A percentile compares a stretch with the other conserved stretches of the same genome.
These are phyloP conservation scores for Parastagonospora avenae DNA, from an alignment of 2,329 filamentous ascomycete genomes.

Conservation along the genomic window DNA sequence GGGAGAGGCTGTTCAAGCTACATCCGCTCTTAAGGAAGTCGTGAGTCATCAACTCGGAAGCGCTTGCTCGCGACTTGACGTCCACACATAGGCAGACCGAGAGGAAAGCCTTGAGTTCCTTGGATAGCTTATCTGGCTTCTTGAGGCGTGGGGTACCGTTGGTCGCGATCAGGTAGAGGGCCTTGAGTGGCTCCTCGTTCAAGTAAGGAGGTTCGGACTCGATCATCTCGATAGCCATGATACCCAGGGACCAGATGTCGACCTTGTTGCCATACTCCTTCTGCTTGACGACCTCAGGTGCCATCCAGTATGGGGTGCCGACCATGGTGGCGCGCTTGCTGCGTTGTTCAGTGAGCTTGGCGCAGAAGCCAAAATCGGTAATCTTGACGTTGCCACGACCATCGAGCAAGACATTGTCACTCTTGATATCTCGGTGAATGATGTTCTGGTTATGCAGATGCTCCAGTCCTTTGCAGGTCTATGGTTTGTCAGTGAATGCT, in stretches of 20 bases:
- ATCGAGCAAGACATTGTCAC: slow-evolving; percentile 95
- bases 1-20: slow-evolving; percentile 78
- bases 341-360: slow-evolving; percentile 95
- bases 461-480: slow-evolving; percentile 95
- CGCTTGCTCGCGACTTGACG: slow-evolving; percentile 90
- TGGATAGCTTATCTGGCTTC: slow-evolving; percentile 97
- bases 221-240: slow-evolving; percentile 99
- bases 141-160: slow-evolving; percentile 96
- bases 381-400: slow-evolving; percentile 97
- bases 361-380: slow-evolving; percentile 98
- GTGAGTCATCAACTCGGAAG: slow-evolving; percentile 85
- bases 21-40: slow-evolving; percentile 96
- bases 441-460: slow-evolving; percentile 96
- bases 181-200: slow-evolving; percentile 97
- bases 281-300: slow-evolving; percentile 97
- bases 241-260: slow-evolving; percentile 97
- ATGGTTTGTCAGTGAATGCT: slow-evolving; percentile 28
- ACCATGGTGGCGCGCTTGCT: slow-evolving; percentile 99
- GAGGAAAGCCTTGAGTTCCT: slow-evolving; percentile 96
- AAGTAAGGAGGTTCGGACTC: slow-evolving; percentile 97
- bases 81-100: slow-evolving; percentile 96
- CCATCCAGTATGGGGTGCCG: slow-evolving; percentile 99
- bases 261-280: slow-evolving; percentile 99
- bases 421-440: slow-evolving; percentile 99
- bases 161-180: slow-evolving; percentile 94